Percentiles rank a stretch among this genome's conserved stretches.
Evolutionary conservation across 495 filamentous ascomycete genomes (phyloP).

Genomic region (Aspergillus sparsus): DNA sequence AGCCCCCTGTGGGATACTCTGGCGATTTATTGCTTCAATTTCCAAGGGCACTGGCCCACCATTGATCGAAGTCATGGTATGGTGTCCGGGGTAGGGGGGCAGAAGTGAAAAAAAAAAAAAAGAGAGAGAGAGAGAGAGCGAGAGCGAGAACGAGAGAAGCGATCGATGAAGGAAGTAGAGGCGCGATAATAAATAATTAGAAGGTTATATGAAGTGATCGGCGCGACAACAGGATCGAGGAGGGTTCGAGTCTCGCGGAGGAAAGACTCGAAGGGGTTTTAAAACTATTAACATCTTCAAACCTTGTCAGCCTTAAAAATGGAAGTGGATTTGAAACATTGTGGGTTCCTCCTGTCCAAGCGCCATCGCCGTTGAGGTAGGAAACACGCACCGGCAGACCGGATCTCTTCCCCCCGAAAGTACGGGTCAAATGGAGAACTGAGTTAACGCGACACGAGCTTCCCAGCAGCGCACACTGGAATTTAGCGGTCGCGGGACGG

Average conservation of each 20-base stretch:
- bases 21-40: constrained; percentile 18
- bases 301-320: constrained; percentile 27
- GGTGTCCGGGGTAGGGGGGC: neutral
- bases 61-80: constrained; percentile 27
- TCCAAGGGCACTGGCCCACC: constrained; percentile 25
- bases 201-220: neutral
- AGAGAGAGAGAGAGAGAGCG: no score
- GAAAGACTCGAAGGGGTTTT: neutral
- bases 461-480: neutral
- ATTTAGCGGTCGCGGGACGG: neutral
- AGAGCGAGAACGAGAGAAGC: no score
- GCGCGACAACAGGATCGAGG: no score
- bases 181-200: neutral
- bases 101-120: neutral
- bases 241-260: neutral
- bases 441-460: constrained; percentile 14
- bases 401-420: constrained; percentile 18
- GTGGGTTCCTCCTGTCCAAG: constrained; percentile 27
- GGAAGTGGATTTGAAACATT: constrained; percentile 13
- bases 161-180: no score
- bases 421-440: constrained; percentile 10
- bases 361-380: constrained; percentile 19
- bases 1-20: constrained; percentile 18
- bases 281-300: constrained; percentile 14
- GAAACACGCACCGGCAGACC: constrained; percentile 21